Evolutionary conservation across 805 yeast species (phyloP).

Genomic region (Wickerhamiella qilinensis): DNA sequence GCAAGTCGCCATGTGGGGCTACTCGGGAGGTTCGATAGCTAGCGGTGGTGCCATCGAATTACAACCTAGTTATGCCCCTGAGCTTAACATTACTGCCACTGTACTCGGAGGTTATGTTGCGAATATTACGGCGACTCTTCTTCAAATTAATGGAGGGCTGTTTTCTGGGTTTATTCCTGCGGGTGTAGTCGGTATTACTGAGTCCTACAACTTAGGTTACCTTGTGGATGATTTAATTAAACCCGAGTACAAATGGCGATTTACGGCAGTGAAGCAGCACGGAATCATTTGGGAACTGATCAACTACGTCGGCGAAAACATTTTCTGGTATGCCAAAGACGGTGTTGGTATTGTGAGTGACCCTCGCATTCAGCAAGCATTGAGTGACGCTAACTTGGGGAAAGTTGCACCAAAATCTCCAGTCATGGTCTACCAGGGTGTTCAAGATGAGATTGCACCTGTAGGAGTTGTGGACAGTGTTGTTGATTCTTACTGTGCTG

Average conservation of each 20-base stretch:
- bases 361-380: conserved; percentile 7
- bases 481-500: conserved; percentile 14
- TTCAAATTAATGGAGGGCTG: conserved; percentile 6
- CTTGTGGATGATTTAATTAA: conserved; percentile 4
- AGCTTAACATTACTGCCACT: conserved; percentile 14
- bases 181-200: conserved; percentile 14
- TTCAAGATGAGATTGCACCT: conserved; percentile 16
- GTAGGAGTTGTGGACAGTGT: conserved; percentile 8
- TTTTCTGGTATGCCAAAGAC: conserved; percentile 9
- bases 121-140: conserved; percentile 9
- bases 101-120: conserved; percentile 16
- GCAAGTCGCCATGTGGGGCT: conserved; percentile 13
- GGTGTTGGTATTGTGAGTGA: conserved; percentile 11
- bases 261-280: conserved; percentile 5
- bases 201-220: conserved; percentile 11
- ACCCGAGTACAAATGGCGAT: conserved; percentile 1
- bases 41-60: conserved; percentile 18
- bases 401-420: conserved; percentile 12
- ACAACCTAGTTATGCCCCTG: conserved; percentile 16
- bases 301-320: conserved; percentile 7
- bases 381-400: conserved; percentile 14
- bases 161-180: conserved; percentile 15
- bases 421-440: conserved; percentile 17
- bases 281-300: conserved; percentile 9
- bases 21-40: conserved; percentile 18